Base-by-base conservation (phyloP, 192 early-diverging fungal species). In the Dissophora globulifera region DNA sequence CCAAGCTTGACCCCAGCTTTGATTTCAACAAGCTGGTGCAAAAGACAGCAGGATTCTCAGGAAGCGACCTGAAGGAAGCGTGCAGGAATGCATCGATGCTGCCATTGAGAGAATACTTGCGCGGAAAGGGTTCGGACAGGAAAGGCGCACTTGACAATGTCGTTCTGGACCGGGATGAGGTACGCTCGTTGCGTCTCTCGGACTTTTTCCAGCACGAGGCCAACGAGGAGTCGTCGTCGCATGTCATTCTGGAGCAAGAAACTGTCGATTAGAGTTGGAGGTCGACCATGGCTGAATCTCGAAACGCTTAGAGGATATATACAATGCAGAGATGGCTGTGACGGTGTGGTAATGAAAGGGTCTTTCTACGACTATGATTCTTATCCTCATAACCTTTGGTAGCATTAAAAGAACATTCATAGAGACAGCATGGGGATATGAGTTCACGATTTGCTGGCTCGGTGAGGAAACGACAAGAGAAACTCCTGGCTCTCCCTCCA, bases 1-100 rank as follows among this genome's bases (percentile, higher is more conserved):
- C 86, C 46, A 82, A 89, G n/a, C 66, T 97, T 15, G 90, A 89
- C 3, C 63, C 78, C 15, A 82, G 82, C n/a, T 91, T 95, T 65
- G 87, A 91, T 45, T 54, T 91, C 57, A 70, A 83, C 3, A 79
- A 85, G 46, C 80, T 98, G 15, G 92, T 94, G 1, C 41, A 69
- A 16, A 75, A 81, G 29, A 98, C 98, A 6, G 87, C 83, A 19
- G 93, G 94, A 30, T 93, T 88, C 69, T 95, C 94, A 19, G 95
- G 95, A 50, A 94, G 93, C 63, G 98, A 99, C 62, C 81, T 99
- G 75, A 99, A 98, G 86, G 98, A 99, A 67, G 84, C 97, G 50
- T 99, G 98, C 68, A 90, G 98, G 32, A 92, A 93, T 60, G 96
- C 98, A 0, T 96, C 93, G 6, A 97, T 98, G 95, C 85, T 94